Evolutionary conservation across 176 grass and related monocot species (phyloP).

Genomic region (Miscanthus lutarioriparius): DNA sequence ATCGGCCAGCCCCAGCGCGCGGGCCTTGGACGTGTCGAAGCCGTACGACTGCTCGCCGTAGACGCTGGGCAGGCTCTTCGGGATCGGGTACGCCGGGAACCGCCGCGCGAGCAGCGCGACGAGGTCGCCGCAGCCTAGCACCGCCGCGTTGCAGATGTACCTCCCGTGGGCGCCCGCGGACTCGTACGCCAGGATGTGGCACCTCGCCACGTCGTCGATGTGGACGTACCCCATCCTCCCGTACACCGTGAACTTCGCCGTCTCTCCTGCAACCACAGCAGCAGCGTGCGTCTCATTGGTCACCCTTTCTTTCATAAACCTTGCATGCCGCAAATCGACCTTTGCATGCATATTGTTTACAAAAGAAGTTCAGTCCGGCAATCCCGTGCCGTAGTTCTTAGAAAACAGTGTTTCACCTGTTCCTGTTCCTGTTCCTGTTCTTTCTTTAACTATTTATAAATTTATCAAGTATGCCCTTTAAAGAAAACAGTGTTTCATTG

Average conservation of each 20-base stretch:
- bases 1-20: conserved; percentile 49
- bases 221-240: conserved; percentile 93
- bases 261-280: conserved; percentile 43
- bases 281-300: not conserved
- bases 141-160: conserved; percentile 83
- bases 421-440: no score
- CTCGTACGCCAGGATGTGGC: conserved; percentile 89
- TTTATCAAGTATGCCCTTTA: no score
- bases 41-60: conserved; percentile 61
- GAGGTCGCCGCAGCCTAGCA: conserved; percentile 52
- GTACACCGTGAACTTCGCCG: conserved; percentile 64
- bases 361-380: not conserved
- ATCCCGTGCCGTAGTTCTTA: not conserved
- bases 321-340: not conserved
- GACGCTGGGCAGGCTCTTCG: conserved; percentile 41
- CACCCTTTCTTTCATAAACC: not conserved
- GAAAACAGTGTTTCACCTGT: not conserved
- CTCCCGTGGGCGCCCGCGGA: conserved; percentile 50
- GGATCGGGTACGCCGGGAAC: conserved; percentile 69
- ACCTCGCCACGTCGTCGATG: conserved; percentile 78
- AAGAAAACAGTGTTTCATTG: not conserved
- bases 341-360: not conserved
- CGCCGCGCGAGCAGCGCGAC: conserved; percentile 48
- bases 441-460: no score
- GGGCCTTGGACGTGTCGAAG: conserved; percentile 64